A percentile compares a stretch with the other conserved stretches of the same genome.
These are phyloP conservation scores for Globisporangium acanthophoron DNA, from an alignment of 352 stramenopile species.

Conservation along the genomic window DNA sequence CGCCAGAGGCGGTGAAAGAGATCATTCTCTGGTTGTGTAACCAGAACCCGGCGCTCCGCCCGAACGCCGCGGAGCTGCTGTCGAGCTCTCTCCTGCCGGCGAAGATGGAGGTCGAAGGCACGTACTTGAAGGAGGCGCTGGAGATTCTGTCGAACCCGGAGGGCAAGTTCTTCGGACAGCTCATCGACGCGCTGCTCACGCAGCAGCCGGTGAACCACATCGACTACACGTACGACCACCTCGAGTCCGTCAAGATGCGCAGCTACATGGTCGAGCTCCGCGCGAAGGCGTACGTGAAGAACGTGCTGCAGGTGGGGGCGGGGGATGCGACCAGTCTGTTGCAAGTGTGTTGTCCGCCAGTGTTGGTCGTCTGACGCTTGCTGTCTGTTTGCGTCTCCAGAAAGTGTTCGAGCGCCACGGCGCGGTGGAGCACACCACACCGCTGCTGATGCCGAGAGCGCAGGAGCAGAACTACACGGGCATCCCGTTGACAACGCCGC, in stretches of 20 bases:
- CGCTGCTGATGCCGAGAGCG: slow-evolving; percentile 68
- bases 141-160: slow-evolving; percentile 86
- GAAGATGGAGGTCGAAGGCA: slow-evolving; percentile 83
- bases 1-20: slow-evolving; percentile 82
- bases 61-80: slow-evolving; percentile 68
- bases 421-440: slow-evolving; percentile 70
- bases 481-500: slow-evolving; percentile 43
- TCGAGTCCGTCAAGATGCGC: slow-evolving; percentile 77
- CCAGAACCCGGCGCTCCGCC: slow-evolving; percentile 55
- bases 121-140: slow-evolving; percentile 77
- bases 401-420: slow-evolving; percentile 84
- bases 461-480: slow-evolving; percentile 67
- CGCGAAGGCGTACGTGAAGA: slow-evolving; percentile 63
- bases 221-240: slow-evolving; percentile 84
- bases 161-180: slow-evolving; percentile 85
- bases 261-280: slow-evolving; percentile 60
- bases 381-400: slow-evolving; percentile 17
- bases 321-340: not conserved
- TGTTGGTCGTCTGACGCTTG: not conserved
- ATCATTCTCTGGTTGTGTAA: slow-evolving; percentile 88
- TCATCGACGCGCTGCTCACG: slow-evolving; percentile 73
- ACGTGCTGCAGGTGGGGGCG: slow-evolving; percentile 43
- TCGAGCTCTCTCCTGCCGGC: slow-evolving; percentile 58
- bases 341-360: not conserved
- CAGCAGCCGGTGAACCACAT: slow-evolving; percentile 76